Conservation (phyloP, 495 filamentous ascomycete genomes). For the Daldinia loculata region DNA sequence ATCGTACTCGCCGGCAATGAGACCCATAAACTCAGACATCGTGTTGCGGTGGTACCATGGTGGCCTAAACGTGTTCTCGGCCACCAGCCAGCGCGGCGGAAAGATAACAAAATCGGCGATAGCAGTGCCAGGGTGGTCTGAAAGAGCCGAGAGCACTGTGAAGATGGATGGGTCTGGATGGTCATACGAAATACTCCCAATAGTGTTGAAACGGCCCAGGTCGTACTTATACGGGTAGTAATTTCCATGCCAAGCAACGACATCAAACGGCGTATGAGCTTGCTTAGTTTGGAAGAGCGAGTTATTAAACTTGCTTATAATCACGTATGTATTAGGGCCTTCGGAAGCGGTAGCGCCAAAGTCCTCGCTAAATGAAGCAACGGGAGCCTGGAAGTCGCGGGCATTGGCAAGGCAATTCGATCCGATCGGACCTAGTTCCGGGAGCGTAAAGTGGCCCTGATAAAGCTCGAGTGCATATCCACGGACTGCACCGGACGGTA, state of each 20-base stretch:
- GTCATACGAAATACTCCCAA: slow-evolving; percentile 78
- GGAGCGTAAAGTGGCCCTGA: slow-evolving; percentile 83
- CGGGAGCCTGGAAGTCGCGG: slow-evolving; percentile 86
- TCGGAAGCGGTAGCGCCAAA: slow-evolving; percentile 50
- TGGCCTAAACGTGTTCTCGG: slow-evolving; percentile 80
- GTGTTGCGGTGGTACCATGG: slow-evolving; percentile 84
- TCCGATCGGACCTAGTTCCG: slow-evolving; percentile 89
- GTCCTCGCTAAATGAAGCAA: slow-evolving; percentile 77
- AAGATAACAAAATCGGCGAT: slow-evolving; percentile 87
- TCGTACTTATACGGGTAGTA: slow-evolving; percentile 91
- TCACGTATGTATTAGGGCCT: slow-evolving; percentile 59
- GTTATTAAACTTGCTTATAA: slow-evolving; percentile 83
- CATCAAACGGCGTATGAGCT: slow-evolving; percentile 78
- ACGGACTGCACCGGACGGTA: slow-evolving; percentile 68
- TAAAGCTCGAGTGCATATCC: slow-evolving; percentile 92
- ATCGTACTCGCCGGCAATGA: slow-evolving; percentile 72
- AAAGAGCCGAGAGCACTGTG: slow-evolving; percentile 77
- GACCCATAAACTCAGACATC: slow-evolving; percentile 88
- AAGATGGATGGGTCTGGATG: slow-evolving; percentile 85
- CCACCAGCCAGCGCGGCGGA: slow-evolving; percentile 81
- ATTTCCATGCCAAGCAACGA: slow-evolving; percentile 81
- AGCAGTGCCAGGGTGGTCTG: slow-evolving; percentile 68
- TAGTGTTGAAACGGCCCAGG: slow-evolving; percentile 79
- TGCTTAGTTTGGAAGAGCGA: slow-evolving; percentile 77
- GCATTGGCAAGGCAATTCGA: slow-evolving; percentile 87